Conservation (phyloP, 2,329 filamentous ascomycete genomes). For the Cercospora sojina region DNA sequence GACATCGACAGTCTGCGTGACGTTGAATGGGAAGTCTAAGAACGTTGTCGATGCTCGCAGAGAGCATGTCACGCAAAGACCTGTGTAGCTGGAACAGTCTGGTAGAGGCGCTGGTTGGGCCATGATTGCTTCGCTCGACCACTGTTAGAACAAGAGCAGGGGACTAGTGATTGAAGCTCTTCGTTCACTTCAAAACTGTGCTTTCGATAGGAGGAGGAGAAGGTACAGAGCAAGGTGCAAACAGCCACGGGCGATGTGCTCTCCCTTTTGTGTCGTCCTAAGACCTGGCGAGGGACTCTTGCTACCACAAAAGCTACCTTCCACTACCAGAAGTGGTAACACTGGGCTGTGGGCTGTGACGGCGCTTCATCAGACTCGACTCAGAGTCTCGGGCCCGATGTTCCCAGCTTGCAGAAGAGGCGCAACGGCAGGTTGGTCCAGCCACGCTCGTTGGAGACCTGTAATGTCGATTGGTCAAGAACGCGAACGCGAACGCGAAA, state of each 20-base stretch:
- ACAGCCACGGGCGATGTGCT: neutral
- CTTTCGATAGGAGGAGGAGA: neutral
- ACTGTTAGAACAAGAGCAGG: neutral
- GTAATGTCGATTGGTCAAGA: neutral
- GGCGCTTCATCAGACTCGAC: neutral
- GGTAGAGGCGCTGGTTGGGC: neutral
- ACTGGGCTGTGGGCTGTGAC: neutral
- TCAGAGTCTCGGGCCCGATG: neutral
- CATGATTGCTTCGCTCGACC: neutral
- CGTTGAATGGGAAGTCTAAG: neutral
- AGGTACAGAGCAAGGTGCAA: neutral
- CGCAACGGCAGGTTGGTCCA: neutral
- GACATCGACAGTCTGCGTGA: slow-evolving; percentile 2
- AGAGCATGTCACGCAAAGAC: neutral
- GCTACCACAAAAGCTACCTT: neutral
- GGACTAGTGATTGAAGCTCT: neutral
- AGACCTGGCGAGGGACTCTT: neutral
- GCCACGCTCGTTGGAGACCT: neutral
- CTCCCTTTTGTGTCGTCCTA: neutral
- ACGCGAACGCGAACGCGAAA: neutral
- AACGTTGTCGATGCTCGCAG: neutral
- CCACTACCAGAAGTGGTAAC: neutral
- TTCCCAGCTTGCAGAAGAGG: neutral
- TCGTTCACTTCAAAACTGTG: neutral
- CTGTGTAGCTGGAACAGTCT: neutral